These are phyloP conservation scores for Hypoxylon trugodes DNA, from an alignment of 495 filamentous ascomycete species.

Conservation along the genomic window DNA sequence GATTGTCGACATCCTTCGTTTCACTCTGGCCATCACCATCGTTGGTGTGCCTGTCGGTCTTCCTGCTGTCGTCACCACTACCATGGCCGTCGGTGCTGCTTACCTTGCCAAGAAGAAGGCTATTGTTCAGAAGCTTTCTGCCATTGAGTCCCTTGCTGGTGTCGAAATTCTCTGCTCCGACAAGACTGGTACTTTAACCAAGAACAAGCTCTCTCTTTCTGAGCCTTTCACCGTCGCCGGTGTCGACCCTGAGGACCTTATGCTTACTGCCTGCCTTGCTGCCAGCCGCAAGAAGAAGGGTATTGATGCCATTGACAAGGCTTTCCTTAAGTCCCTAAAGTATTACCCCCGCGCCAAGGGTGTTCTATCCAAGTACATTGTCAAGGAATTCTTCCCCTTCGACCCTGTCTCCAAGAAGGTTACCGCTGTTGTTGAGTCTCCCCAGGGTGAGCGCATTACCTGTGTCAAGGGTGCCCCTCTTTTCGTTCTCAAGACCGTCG, in stretches of 20 bases:
- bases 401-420: slow-evolving; percentile 97
- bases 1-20: slow-evolving; percentile 80
- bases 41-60: slow-evolving; percentile 97
- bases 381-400: slow-evolving; percentile 85
- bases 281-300: slow-evolving; percentile 94
- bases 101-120: slow-evolving; percentile 95
- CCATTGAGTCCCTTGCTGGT: slow-evolving; percentile 93
- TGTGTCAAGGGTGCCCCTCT: slow-evolving; percentile 93
- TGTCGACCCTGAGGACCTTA: slow-evolving; percentile 82
- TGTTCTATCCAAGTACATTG: slow-evolving; percentile 77
- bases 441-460: slow-evolving; percentile 79
- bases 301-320: slow-evolving; percentile 94
- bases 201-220: slow-evolving; percentile 87
- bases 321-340: slow-evolving; percentile 84
- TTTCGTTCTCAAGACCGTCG: slow-evolving; percentile 82
- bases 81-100: slow-evolving; percentile 94
- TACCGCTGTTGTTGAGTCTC: slow-evolving; percentile 80
- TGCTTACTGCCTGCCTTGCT: slow-evolving; percentile 90
- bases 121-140: slow-evolving; percentile 94
- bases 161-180: slow-evolving; percentile 98
- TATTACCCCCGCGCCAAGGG: slow-evolving; percentile 81
- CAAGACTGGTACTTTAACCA: slow-evolving; percentile 93
- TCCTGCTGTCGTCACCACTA: slow-evolving; percentile 93
- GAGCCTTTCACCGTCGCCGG: slow-evolving; percentile 85
- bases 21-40: slow-evolving; percentile 87